A percentile compares a stretch with the other conserved stretches of the same genome.
phyloP scores from a whole-genome alignment of 345 rosid species.

The Arabidopsis arenosa region DNA sequence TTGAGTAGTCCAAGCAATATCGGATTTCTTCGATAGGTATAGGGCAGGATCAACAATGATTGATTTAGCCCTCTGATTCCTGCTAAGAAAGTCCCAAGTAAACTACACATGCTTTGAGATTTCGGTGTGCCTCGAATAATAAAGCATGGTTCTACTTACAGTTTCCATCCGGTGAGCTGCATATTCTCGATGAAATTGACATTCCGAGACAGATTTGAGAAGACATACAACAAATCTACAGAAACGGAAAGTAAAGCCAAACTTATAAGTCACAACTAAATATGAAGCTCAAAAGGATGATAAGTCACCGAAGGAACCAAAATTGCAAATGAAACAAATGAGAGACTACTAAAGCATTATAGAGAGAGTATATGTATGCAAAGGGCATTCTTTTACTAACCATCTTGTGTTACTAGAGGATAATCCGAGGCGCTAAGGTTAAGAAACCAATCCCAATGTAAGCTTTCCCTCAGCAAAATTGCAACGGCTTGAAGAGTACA shows the following conservation, averaged over 20 bases:
- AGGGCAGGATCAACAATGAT: conserved; percentile 92
- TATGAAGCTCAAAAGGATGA: not conserved
- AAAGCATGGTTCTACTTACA: conserved; percentile 56
- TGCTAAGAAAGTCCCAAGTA: conserved; percentile 41
- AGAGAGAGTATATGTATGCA: not conserved
- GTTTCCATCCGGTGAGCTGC: conserved; percentile 86
- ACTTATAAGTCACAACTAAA: not conserved
- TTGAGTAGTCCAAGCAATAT: conserved; percentile 81
- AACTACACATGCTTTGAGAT: conserved; percentile 20
- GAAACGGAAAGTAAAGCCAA: conserved; percentile 32
- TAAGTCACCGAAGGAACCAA: not conserved
- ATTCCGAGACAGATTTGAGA: conserved; percentile 76
- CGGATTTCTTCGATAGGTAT: conserved; percentile 85
- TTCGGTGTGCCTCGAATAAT: not conserved
- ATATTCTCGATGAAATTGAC: conserved; percentile 84
- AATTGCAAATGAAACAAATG: not conserved
- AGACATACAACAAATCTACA: conserved; percentile 79
- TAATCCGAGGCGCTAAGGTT: conserved; percentile 95
- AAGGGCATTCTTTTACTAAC: conserved; percentile 51
- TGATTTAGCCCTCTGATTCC: conserved; percentile 80
- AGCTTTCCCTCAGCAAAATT: conserved; percentile 76
- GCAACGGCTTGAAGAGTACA: conserved; percentile 92
- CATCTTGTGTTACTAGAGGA: conserved; percentile 94
- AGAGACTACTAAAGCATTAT: not conserved
- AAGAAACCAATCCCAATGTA: conserved; percentile 95